Conservation (phyloP, 805 yeast genomes). For the Lipomyces yamanashiensis region DNA sequence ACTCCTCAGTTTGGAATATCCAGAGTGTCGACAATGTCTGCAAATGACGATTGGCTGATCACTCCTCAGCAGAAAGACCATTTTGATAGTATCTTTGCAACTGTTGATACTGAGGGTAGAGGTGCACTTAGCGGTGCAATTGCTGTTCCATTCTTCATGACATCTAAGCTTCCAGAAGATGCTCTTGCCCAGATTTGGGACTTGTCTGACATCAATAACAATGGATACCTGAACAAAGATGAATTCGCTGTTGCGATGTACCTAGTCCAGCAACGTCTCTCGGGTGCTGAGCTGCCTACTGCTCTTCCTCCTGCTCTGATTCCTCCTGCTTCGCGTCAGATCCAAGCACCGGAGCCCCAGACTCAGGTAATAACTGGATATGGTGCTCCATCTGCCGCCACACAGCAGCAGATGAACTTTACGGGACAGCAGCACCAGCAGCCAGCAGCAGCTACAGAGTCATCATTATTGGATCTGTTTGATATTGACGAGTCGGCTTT, state of each 20-base stretch:
- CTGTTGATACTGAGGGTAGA: slow-evolving; percentile 56
- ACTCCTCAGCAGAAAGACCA: slow-evolving; percentile 72
- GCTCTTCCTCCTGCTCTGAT: slow-evolving; percentile 71
- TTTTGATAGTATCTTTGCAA: slow-evolving; percentile 77
- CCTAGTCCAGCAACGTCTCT: slow-evolving; percentile 79
- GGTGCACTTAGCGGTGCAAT: slow-evolving; percentile 55
- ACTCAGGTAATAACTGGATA: slow-evolving; percentile 19
- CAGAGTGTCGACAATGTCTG: slow-evolving; percentile 29
- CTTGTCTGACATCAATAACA: slow-evolving; percentile 83
- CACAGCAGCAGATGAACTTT: slow-evolving; percentile 1
- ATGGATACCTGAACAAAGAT: slow-evolving; percentile 75
- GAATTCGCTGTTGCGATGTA: slow-evolving; percentile 96
- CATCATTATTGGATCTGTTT: slow-evolving; percentile 69
- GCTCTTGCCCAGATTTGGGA: slow-evolving; percentile 93
- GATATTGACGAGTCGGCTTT: slow-evolving; percentile 56
- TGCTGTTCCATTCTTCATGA: slow-evolving; percentile 85
- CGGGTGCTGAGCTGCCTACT: slow-evolving; percentile 79
- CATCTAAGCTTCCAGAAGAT: slow-evolving; percentile 84
- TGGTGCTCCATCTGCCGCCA: slow-evolving; percentile 10
- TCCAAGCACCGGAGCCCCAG: slow-evolving; percentile 23
- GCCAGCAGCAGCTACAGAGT: slow-evolving; percentile 47
- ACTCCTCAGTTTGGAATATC: slow-evolving; percentile 8
- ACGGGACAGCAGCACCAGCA: slow-evolving; percentile 39
- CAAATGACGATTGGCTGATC: slow-evolving; percentile 66
- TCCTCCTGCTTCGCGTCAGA: slow-evolving; percentile 31